A percentile compares a stretch with the other conserved stretches of the same genome.
Conservation (phyloP, 768 basidiomycete species). For the Termitomyces titanicus region DNA sequence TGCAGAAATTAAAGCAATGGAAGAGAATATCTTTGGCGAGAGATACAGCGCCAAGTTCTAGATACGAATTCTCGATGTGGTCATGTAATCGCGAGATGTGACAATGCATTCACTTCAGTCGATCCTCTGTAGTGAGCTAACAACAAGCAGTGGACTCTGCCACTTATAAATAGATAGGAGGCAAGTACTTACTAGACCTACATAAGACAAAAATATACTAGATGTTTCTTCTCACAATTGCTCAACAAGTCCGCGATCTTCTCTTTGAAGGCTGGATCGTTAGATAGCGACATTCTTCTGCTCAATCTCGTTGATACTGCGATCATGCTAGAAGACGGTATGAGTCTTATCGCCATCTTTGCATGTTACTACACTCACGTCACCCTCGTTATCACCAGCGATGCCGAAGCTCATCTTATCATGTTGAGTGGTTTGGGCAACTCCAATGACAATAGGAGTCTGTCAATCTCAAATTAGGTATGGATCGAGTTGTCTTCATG, state of each 20-base stretch:
- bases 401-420: constrained; percentile 4
- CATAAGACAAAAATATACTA: neutral
- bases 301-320: neutral
- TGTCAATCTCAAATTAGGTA: neutral
- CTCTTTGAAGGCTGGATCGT: neutral
- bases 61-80: neutral
- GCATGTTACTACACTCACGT: neutral
- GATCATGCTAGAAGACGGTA: neutral
- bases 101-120: no score
- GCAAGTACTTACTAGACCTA: neutral
- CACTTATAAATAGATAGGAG: neutral
- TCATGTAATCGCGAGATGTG: no score
- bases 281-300: neutral
- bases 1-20: constrained; percentile 17
- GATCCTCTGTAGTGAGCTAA: neutral
- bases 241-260: neutral
- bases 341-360: neutral
- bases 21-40: constrained; percentile 16
- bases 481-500: neutral
- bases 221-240: no score
- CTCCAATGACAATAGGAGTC: constrained; percentile 12
- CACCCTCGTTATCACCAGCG: neutral
- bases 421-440: constrained; percentile 7
- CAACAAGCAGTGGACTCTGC: neutral
- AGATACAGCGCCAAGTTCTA: constrained; percentile 8